phyloP scores from a whole-genome alignment of 2,329 filamentous ascomycete species.

The Trichoderma asperellum region DNA sequence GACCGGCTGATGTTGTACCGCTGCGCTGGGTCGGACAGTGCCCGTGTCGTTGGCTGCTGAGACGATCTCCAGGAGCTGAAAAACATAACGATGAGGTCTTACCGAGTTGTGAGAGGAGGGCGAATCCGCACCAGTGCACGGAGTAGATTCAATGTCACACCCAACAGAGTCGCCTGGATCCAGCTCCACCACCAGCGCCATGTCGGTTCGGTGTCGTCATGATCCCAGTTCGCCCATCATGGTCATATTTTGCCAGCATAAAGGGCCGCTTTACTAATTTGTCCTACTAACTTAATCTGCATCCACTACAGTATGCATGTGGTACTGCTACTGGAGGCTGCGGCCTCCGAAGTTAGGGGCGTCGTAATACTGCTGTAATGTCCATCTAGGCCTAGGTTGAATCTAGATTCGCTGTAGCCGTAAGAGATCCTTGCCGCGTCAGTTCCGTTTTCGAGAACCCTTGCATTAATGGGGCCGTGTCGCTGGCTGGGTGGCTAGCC shows the following conservation, averaged over 20 bases:
- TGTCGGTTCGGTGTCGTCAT: conserved; percentile 7
- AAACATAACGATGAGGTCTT: background rate
- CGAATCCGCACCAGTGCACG: conserved; percentile 2
- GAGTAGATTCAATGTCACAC: background rate
- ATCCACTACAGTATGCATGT: background rate
- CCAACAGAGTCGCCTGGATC: conserved; percentile 2
- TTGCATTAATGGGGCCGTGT: conserved; percentile 3
- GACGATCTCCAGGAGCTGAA: conserved; percentile 22
- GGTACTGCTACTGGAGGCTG: background rate
- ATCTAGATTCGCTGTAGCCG: conserved; percentile 14
- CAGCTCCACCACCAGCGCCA: background rate
- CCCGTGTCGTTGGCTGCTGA: conserved; percentile 12
- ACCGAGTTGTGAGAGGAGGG: conserved; percentile 5
- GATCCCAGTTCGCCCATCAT: background rate
- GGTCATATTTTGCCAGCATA: conserved; percentile 3
- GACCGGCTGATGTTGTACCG: conserved; percentile 24
- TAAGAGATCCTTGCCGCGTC: conserved; percentile 7
- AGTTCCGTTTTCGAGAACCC: conserved; percentile 18
- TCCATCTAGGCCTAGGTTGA: background rate
- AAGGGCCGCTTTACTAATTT: background rate
- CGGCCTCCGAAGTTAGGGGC: background rate
- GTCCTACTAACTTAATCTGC: background rate
- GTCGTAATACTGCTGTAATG: background rate
- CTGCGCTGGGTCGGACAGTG: conserved; percentile 19
- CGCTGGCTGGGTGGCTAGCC: background rate